phyloP scores from a whole-genome alignment of 192 early-diverging fungal species.

The Podila horticola region DNA sequence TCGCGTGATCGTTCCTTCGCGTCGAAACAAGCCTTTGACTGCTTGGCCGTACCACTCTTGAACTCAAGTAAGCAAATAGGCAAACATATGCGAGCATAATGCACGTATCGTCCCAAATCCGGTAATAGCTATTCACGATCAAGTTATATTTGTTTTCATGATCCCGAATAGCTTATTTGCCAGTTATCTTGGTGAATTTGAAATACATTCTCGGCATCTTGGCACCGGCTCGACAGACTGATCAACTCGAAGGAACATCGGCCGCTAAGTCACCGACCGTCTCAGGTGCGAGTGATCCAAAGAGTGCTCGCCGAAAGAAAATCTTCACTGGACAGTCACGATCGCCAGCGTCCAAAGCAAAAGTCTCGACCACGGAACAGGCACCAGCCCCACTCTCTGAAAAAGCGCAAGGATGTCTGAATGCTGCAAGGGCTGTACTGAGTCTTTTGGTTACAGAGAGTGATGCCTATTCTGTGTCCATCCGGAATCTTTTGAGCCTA shows the following conservation, averaged over 20 bases:
- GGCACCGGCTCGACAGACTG: slow-evolving; percentile 8
- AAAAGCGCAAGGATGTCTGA: slow-evolving; percentile 18
- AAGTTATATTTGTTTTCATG: not conserved
- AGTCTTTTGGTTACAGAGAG: slow-evolving; percentile 29
- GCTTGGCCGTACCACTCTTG: slow-evolving; percentile 14
- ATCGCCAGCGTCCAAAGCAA: slow-evolving; percentile 1
- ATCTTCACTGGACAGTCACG: slow-evolving; percentile 11
- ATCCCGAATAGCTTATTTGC: not conserved
- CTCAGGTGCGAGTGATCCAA: not conserved
- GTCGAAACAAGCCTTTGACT: slow-evolving; percentile 35
- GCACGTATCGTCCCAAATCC: no score
- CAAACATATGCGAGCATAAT: not conserved
- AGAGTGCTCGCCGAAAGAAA: not conserved
- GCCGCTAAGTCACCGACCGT: not conserved
- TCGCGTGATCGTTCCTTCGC: slow-evolving; percentile 15
- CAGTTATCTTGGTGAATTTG: slow-evolving; percentile 13
- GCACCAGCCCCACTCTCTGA: slow-evolving; percentile 7
- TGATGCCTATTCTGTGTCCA: slow-evolving; percentile 27
- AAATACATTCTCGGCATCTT: slow-evolving; percentile 30
- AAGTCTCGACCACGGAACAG: not conserved
- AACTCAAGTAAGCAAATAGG: slow-evolving; percentile 10
- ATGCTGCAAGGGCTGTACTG: slow-evolving; percentile 22
- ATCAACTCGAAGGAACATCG: not conserved
- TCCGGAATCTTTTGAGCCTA: slow-evolving; percentile 37
- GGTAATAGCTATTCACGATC: not conserved